phyloP scores from a whole-genome alignment of 106 monocot species.

The Allium sativum region DNA sequence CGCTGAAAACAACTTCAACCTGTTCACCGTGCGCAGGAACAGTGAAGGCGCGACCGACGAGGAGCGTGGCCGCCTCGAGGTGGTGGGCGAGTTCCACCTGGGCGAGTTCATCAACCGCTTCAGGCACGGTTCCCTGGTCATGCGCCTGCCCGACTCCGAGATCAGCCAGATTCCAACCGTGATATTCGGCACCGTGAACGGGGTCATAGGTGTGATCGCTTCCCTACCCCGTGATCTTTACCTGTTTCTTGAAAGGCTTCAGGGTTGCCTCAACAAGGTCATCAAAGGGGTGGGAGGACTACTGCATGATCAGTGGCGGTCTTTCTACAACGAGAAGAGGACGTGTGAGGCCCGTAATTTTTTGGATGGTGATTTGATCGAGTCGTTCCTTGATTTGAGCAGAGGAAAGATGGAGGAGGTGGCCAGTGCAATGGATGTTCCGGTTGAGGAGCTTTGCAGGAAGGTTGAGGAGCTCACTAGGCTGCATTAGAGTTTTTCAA shows the following conservation, averaged over 20 bases:
- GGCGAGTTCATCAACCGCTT: constrained; percentile 88
- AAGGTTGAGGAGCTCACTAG: constrained; percentile 92
- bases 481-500: constrained; percentile 33
- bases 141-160: constrained; percentile 96
- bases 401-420: constrained; percentile 71
- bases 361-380: constrained; percentile 89
- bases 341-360: constrained; percentile 79
- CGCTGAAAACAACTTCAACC: constrained; percentile 93
- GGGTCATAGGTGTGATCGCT: constrained; percentile 82
- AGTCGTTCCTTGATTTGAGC: constrained; percentile 91
- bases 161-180: constrained; percentile 65
- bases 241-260: constrained; percentile 78
- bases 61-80: constrained; percentile 88
- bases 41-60: constrained; percentile 94
- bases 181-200: constrained; percentile 93
- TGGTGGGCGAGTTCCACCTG: constrained; percentile 87
- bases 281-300: constrained; percentile 94
- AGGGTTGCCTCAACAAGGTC: constrained; percentile 65
- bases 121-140: constrained; percentile 91
- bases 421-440: constrained; percentile 47
- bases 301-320: constrained; percentile 93
- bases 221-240: constrained; percentile 92
- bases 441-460: constrained; percentile 86
- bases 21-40: constrained; percentile 83
- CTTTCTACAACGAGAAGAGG: constrained; percentile 91